Evolutionary conservation across 2,329 filamentous ascomycete species (phyloP), one percentile per base, ranked within the genome.

Genomic region (Ploettnerulaceae sp.): DNA sequence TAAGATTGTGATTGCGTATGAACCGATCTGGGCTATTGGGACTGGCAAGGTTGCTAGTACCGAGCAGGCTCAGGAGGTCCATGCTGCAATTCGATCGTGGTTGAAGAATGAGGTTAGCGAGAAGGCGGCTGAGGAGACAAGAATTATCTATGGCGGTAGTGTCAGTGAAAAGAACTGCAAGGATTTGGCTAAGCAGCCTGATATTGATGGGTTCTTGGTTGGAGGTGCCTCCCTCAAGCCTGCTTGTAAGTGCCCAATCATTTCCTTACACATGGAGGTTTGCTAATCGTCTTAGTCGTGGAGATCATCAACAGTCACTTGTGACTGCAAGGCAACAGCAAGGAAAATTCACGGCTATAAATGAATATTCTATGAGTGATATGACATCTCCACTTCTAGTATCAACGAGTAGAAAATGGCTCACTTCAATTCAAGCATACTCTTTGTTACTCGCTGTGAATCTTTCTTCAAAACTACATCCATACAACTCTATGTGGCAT

Each of bases 131-230:
- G 89, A 95, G 56, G 81, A 85, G 73, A 95, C 90, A 53, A 82
- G 93, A 62, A 88, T 98, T 67, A 84, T 98, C 66, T 98, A 98
- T 71, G 93, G 93, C 58, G 93, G 93, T 66, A 93, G 86, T 63
- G 93, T 98, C 63, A 94, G 78, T 67, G 93, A 95, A 79, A 96
- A 96, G 86, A 98, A 98, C 82, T 94, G 88, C 78, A 80, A 76
- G 65, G 91, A 97, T 56, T 79, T 98, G 62, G 82, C 86, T 67
- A 91, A 89, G 77, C 82, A 97, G 80, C 69, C 80, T 56, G 93
- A 98, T 70, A 95, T 98, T 69, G 93, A 98, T 70, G 93, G 93
- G 49, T 97, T 97, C 83, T 79, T 97, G 59, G 91, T 97, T 58
- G 91, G 91, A 57, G 91, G 91, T 70, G 91, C 91, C 66, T 93